Conservation (phyloP, 352 stramenopile genomes). For the Globisporangium acanthophoron region DNA sequence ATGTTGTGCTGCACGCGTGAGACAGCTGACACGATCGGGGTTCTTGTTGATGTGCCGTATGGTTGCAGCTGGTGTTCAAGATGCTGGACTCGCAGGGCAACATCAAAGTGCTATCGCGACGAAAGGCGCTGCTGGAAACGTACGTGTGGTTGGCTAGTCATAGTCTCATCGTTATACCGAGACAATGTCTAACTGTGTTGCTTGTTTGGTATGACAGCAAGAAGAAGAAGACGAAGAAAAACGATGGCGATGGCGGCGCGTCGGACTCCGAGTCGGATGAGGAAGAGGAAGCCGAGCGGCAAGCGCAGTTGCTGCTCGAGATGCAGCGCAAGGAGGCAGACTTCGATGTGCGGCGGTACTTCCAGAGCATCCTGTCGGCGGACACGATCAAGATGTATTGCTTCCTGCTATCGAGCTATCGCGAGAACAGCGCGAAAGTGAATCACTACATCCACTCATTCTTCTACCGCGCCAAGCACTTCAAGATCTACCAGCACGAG, state of each 20-base stretch:
- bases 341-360: slow-evolving; percentile 82
- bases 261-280: slow-evolving; percentile 57
- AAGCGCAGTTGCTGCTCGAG: slow-evolving; percentile 65
- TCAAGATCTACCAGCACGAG: slow-evolving; percentile 66
- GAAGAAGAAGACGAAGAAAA: slow-evolving; percentile 19
- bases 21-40: neutral
- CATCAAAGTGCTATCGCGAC: slow-evolving; percentile 78
- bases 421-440: slow-evolving; percentile 73
- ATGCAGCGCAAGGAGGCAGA: slow-evolving; percentile 85
- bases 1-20: neutral
- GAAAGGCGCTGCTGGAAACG: slow-evolving; percentile 60
- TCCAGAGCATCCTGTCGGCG: slow-evolving; percentile 69
- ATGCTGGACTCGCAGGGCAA: slow-evolving; percentile 77
- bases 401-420: slow-evolving; percentile 61
- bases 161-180: neutral
- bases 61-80: slow-evolving; percentile 74
- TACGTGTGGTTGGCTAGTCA: slow-evolving; percentile 10
- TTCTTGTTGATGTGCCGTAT: neutral
- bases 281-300: slow-evolving; percentile 69
- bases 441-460: slow-evolving; percentile 89
- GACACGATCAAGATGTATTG: slow-evolving; percentile 86
- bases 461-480: slow-evolving; percentile 81
- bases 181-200: neutral
- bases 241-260: slow-evolving; percentile 19
- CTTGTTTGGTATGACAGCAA: slow-evolving; percentile 16